Conservation (phyloP, 164 flowering plant genomes). For the Vitis labrusca region DNA sequence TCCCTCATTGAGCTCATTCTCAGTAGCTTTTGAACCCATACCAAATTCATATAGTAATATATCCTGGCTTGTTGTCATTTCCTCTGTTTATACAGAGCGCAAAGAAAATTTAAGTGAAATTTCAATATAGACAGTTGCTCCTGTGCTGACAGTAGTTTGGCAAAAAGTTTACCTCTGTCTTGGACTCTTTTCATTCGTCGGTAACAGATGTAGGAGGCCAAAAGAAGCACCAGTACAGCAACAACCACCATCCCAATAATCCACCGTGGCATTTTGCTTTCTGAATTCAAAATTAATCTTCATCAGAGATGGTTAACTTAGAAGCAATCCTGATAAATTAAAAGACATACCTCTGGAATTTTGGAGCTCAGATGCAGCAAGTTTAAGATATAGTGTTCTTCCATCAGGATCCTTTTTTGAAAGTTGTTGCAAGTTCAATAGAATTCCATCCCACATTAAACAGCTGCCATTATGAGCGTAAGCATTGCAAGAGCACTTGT, state of each 20-base stretch:
- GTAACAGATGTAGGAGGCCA: background rate
- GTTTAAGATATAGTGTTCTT: conserved; percentile 7
- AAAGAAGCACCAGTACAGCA: background rate
- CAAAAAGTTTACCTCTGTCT: background rate
- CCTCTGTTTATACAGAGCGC: background rate
- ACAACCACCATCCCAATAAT: background rate
- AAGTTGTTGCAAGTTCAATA: conserved; percentile 10
- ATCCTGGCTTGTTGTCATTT: background rate
- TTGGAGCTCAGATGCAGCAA: conserved; percentile 15
- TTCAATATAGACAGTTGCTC: background rate
- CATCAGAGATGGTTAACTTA: background rate
- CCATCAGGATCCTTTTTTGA: background rate
- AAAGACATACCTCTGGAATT: conserved; percentile 8
- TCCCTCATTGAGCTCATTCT: background rate
- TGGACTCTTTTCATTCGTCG: background rate
- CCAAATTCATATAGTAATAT: conserved; percentile 1
- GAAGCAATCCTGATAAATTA: background rate
- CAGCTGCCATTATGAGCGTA: conserved; percentile 14
- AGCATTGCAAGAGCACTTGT: conserved; percentile 23
- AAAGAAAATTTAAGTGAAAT: background rate
- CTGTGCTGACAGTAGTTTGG: background rate
- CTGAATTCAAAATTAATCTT: background rate
- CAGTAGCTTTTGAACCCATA: background rate
- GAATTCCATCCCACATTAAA: conserved; percentile 9
- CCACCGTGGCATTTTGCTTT: background rate